A percentile compares a stretch with the other conserved stretches of the same genome.
These are phyloP conservation scores for Candida sphagnicola DNA, from an alignment of 805 yeast species.

Conservation along the genomic window DNA sequence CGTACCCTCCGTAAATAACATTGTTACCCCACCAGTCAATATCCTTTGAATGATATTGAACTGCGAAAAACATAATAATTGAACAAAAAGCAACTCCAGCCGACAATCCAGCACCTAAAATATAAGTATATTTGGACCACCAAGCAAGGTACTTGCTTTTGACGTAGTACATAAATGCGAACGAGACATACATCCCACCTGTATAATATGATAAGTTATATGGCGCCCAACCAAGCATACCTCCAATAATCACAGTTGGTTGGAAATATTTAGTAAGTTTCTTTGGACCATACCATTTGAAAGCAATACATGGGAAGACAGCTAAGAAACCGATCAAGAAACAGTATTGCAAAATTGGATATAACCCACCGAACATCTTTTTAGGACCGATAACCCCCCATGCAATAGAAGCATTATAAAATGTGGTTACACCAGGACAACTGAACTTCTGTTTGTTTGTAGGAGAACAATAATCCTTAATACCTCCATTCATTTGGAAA, in stretches of 20 bases:
- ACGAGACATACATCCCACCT: constrained; percentile 51
- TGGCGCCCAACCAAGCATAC: constrained; percentile 41
- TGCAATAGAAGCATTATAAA: constrained; percentile 42
- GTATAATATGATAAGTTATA: constrained; percentile 45
- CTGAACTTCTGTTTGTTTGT: constrained; percentile 19
- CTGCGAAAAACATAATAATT: constrained; percentile 51
- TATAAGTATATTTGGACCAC: constrained; percentile 69
- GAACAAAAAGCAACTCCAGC: constrained; percentile 57
- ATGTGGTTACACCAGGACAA: constrained; percentile 28
- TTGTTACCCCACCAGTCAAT: constrained; percentile 62
- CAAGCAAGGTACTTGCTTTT: constrained; percentile 42
- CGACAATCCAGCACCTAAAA: constrained; percentile 47
- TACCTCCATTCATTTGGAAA: constrained; percentile 12
- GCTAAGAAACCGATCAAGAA: constrained; percentile 46
- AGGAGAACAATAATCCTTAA: constrained; percentile 18
- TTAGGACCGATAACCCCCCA: constrained; percentile 55
- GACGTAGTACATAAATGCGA: constrained; percentile 47
- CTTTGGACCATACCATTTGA: constrained; percentile 15
- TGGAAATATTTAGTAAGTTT: constrained; percentile 32
- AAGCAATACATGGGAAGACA: constrained; percentile 14
- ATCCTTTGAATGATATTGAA: constrained; percentile 38
- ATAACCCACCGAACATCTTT: constrained; percentile 47
- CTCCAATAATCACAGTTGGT: constrained; percentile 47
- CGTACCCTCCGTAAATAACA: constrained; percentile 22
- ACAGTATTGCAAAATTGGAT: constrained; percentile 47